Conservation (phyloP, 2,329 filamentous ascomycete genomes). For the Penicillium palitans region DNA sequence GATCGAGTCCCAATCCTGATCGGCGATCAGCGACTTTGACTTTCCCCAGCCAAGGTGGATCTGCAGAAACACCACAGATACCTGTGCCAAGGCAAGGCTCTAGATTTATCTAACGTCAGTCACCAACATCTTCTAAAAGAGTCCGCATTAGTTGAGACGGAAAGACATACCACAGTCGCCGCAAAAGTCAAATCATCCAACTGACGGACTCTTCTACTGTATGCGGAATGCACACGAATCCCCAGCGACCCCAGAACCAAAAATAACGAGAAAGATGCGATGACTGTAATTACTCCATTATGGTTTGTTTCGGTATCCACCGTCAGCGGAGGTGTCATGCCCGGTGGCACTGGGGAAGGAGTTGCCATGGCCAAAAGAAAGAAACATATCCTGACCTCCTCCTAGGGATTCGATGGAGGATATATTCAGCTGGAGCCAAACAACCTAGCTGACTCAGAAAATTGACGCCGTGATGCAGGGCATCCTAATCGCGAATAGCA, state of each 20-base stretch:
- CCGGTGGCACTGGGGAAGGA: conserved; percentile 13
- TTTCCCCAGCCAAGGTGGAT: conserved; percentile 46
- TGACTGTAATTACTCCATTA: conserved; percentile 44
- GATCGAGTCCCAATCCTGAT: conserved; percentile 21
- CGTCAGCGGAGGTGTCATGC: conserved; percentile 37
- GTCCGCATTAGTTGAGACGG: not conserved
- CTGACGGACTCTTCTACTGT: conserved; percentile 31
- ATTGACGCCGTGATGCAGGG: not conserved
- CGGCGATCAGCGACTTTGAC: conserved; percentile 26
- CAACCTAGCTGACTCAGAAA: not conserved
- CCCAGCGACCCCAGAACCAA: conserved; percentile 43
- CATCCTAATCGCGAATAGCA: not conserved
- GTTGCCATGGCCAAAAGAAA: conserved; percentile 5
- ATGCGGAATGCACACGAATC: conserved; percentile 43
- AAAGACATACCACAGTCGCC: conserved; percentile 30
- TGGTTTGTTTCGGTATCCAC: conserved; percentile 42
- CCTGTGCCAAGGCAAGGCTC: conserved; percentile 40
- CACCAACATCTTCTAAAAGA: not conserved
- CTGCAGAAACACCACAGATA: conserved; percentile 39
- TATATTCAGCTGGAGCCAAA: conserved; percentile 6
- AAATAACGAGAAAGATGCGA: conserved; percentile 40
- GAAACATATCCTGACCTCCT: not conserved
- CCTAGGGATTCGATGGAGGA: not conserved
- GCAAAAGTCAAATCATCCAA: conserved; percentile 40
- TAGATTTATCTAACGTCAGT: conserved; percentile 12